phyloP scores from a whole-genome alignment of 2,329 filamentous ascomycete genomes.

The Onygenales sp. region DNA sequence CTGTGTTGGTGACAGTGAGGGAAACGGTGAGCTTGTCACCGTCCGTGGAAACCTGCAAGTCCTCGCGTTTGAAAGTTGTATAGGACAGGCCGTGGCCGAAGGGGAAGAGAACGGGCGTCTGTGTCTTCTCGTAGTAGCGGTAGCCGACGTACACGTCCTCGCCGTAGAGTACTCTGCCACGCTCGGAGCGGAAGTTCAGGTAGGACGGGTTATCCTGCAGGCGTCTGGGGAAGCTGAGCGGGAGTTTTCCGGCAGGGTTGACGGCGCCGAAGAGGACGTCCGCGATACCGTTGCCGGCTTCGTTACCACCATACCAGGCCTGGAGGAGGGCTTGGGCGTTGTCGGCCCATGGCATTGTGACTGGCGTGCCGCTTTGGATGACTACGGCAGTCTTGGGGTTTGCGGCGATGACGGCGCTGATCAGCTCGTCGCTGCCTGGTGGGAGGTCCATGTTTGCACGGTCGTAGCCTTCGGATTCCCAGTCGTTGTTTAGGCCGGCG shows the following conservation, averaged over 20 bases:
- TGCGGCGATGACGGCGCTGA: constrained; percentile 53
- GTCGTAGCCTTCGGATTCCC: constrained; percentile 67
- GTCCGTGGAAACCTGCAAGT: constrained; percentile 32
- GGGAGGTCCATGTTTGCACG: constrained; percentile 50
- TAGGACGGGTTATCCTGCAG: constrained; percentile 65
- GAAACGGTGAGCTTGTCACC: constrained; percentile 40
- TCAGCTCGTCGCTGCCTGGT: constrained; percentile 47
- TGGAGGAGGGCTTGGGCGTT: constrained; percentile 54
- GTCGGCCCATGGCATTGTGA: constrained; percentile 41
- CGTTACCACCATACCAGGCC: constrained; percentile 82
- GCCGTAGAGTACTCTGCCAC: constrained; percentile 63
- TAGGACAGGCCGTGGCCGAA: constrained; percentile 77
- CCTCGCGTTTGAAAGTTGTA: constrained; percentile 54
- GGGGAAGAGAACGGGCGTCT: constrained; percentile 57
- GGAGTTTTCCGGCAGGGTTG: constrained; percentile 67
- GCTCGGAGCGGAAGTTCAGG: constrained; percentile 63
- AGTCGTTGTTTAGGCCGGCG: constrained; percentile 68
- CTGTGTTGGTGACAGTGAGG: constrained; percentile 44
- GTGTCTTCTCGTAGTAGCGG: constrained; percentile 66
- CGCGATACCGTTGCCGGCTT: constrained; percentile 71
- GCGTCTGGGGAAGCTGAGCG: constrained; percentile 60
- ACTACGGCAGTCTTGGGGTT: constrained; percentile 65
- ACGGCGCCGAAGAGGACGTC: constrained; percentile 66
- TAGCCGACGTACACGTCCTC: constrained; percentile 78
- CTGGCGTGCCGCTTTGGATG: constrained; percentile 66